Evolutionary conservation across 2,329 filamentous ascomycete genomes (phyloP), one percentile per base, ranked within the genome.

Genomic region (Akanthomyces muscarius): DNA sequence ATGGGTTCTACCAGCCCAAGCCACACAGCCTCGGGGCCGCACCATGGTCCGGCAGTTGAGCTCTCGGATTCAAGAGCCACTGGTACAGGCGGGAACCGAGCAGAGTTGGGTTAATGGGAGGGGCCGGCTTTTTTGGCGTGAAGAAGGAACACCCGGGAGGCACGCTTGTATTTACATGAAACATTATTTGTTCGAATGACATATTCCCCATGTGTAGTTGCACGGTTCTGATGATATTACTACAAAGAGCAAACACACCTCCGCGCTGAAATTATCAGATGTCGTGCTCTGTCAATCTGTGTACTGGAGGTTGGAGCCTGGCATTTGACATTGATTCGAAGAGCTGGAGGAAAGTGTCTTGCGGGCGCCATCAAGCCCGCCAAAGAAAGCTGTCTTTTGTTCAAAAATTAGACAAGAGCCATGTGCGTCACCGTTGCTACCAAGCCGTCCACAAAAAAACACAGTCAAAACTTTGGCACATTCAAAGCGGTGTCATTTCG

Each of bases 81-180:
- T 4, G 61, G 55, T 5, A 52, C 47, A 10, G 1, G 14, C 2
- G 48, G 25, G 18, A 59, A 63, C 28, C 54, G 47, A 30, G 61
- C 61, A n/a, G 61, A 63, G 41, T 11, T 63, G 36, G 47, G 36
- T 30, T 63, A 23, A 55, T 28, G 3, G 5, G 18, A 36, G 13
- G 38, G 10, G 8, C 8, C 10, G 56, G 4, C n/a, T 38, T 48
- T 30, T 10, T 11, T 18, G 44, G 28, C 5, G 47, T 14, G n/a
- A 13, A 4, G 23, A 48, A 38, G 5, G 33, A 5, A 38, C 3
- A 21, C 21, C 21, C 21, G 33, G 13, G 6, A 21, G 4, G 55
- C 13, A 11, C 18, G 18, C 41, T 48, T 47, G 33, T 50, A 45
- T 47, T 18, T 47, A 8, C 41, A 47, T 47, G 42, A 33, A 38